phyloP scores from a whole-genome alignment of 179 eudicot species.

The Monotropa hypopitys region DNA sequence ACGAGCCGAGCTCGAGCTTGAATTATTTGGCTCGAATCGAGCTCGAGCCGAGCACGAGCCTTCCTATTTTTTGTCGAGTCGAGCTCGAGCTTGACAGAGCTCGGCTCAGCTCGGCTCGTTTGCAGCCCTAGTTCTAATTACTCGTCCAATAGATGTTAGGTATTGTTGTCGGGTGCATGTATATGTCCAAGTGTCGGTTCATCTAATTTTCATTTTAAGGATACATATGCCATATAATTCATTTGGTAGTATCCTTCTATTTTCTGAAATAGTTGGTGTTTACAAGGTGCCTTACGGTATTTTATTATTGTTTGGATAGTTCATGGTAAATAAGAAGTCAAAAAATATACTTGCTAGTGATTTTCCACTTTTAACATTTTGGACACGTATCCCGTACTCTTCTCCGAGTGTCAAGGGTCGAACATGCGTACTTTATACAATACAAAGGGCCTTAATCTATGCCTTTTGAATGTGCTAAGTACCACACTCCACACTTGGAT shows the following conservation, averaged over 20 bases:
- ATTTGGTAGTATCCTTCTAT: not conserved
- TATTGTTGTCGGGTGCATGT: not conserved
- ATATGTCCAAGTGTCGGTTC: not conserved
- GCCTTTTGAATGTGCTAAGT: not conserved
- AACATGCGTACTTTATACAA: too few relatives aligned
- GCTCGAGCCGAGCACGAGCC: too few relatives aligned
- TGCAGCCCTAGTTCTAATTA: not conserved
- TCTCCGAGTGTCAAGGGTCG: too few relatives aligned
- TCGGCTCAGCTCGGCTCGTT: too few relatives aligned
- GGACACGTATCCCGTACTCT: not conserved
- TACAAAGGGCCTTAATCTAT: not conserved
- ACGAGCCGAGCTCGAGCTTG: too few relatives aligned
- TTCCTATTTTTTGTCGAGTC: too few relatives aligned
- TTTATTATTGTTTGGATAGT: not conserved
- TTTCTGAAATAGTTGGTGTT: not conserved
- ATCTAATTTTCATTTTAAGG: not conserved
- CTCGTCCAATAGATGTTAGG: not conserved
- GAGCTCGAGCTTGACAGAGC: too few relatives aligned
- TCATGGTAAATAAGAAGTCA: not conserved
- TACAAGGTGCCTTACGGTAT: not conserved
- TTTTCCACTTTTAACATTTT: not conserved
- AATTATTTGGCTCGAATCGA: too few relatives aligned
- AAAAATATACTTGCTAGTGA: not conserved
- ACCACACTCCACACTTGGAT: not conserved
- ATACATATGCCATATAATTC: not conserved